Percentiles rank a stretch among this genome's conserved stretches.
These are phyloP conservation scores for Termitomyces sp. DNA, from an alignment of 768 basidiomycete species.

Conservation along the genomic window DNA sequence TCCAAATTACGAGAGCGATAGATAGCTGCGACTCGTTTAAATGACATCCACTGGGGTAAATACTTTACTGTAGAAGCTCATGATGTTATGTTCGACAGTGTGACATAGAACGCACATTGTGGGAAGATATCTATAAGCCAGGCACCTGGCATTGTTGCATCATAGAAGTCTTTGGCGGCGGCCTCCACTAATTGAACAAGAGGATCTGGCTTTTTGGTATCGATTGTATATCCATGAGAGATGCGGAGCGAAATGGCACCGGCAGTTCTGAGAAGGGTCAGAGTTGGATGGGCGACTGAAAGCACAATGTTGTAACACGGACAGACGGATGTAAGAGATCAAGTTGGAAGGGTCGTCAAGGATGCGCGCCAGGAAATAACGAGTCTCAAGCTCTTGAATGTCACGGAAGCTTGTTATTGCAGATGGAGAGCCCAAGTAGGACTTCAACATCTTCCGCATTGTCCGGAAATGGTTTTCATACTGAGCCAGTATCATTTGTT, in stretches of 20 bases:
- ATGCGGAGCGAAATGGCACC: conserved; percentile 36
- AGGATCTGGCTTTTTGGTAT: conserved; percentile 28
- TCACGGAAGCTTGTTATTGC: conserved; percentile 26
- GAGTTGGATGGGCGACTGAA: background rate
- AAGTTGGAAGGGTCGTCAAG: conserved; percentile 31
- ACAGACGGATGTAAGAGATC: conserved; percentile 34
- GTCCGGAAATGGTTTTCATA: conserved; percentile 33
- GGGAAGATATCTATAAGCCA: conserved; percentile 38
- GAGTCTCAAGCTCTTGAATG: conserved; percentile 35
- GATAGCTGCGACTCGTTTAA: conserved; percentile 27
- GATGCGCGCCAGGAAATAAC: conserved; percentile 35
- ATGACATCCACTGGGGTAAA: conserved; percentile 41
- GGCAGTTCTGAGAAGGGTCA: conserved; percentile 21
- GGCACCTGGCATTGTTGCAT: conserved; percentile 10
- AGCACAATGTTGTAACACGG: conserved; percentile 2
- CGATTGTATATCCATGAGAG: conserved; percentile 36
- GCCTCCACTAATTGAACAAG: conserved; percentile 32
- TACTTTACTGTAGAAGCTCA: conserved; percentile 24
- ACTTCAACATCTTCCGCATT: conserved; percentile 34
- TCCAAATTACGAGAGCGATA: conserved; percentile 26
- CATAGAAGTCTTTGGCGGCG: conserved; percentile 35
- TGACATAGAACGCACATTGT: conserved; percentile 12
- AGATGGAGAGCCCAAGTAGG: conserved; percentile 33
- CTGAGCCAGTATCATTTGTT: conserved; percentile 20
- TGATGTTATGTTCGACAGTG: too few relatives aligned